Conservation (phyloP, 352 stramenopile species). For the Phytophthora megakarya region DNA sequence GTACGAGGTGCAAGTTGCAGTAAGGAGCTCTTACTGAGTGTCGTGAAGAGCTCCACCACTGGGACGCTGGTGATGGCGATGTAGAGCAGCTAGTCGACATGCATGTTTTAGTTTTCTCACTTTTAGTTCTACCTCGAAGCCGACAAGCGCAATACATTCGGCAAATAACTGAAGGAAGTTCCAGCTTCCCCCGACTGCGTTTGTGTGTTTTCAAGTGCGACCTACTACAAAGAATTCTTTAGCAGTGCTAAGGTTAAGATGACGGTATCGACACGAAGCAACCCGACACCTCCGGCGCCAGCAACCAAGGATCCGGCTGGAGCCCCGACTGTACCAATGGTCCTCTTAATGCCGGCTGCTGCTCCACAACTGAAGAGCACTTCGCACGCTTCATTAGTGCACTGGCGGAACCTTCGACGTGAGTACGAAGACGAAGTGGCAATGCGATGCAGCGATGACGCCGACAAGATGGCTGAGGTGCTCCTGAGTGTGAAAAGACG, state of each 20-base stretch:
- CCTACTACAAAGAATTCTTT: slow-evolving; percentile 19
- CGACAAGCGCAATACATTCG: slow-evolving; percentile 9
- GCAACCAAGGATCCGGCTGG: neutral
- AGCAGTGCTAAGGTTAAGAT: slow-evolving; percentile 10
- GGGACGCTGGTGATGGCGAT: slow-evolving; percentile 4
- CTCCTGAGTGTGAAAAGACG: slow-evolving; percentile 8
- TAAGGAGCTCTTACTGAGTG: neutral
- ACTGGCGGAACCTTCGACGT: slow-evolving; percentile 5
- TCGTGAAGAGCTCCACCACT: neutral
- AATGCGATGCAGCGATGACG: slow-evolving; percentile 11
- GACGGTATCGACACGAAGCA: neutral
- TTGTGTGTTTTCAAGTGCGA: neutral
- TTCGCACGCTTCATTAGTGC: neutral
- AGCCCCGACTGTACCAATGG: slow-evolving; percentile 1
- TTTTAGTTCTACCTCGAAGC: slow-evolving; percentile 1
- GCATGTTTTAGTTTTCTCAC: slow-evolving; percentile 1
- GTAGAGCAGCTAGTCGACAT: slow-evolving; percentile 10
- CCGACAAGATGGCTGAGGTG: slow-evolving; percentile 2
- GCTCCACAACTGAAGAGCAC: slow-evolving; percentile 16
- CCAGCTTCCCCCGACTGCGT: slow-evolving; percentile 6
- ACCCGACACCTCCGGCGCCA: neutral
- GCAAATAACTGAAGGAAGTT: slow-evolving; percentile 6
- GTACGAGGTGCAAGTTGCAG: slow-evolving; percentile 1
- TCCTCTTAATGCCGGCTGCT: slow-evolving; percentile 9
- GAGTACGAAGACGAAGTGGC: slow-evolving; percentile 16